Evolutionary conservation across 2,329 filamentous ascomycete species (phyloP).

Genomic region (Didymella pinodella): DNA sequence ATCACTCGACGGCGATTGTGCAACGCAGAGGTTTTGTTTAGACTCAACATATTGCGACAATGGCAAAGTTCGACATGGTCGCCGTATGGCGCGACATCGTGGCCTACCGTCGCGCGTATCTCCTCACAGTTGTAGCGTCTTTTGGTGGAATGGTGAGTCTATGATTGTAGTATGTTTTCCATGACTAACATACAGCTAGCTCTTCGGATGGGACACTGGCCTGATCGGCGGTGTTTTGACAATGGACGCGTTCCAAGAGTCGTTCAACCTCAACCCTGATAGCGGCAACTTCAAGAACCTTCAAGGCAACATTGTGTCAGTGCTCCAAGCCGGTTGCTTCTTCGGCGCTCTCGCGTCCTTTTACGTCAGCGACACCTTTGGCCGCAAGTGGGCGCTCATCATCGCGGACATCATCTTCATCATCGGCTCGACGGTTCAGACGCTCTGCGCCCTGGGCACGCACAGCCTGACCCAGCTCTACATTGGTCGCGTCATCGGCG

Average conservation of each 20-base stretch:
- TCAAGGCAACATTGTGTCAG: conserved; percentile 56
- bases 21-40: background rate
- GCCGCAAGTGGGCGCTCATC: conserved; percentile 53
- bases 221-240: conserved; percentile 53
- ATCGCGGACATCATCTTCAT: conserved; percentile 55
- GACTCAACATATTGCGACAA: conserved; percentile 20
- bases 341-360: conserved; percentile 55
- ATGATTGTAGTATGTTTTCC: background rate
- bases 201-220: conserved; percentile 51
- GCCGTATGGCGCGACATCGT: conserved; percentile 52
- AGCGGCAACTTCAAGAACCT: conserved; percentile 49
- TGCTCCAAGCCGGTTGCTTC: conserved; percentile 56
- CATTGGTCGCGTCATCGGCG: conserved; percentile 54
- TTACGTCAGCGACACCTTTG: conserved; percentile 54
- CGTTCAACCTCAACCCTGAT: conserved; percentile 48
- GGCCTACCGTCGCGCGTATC: conserved; percentile 51
- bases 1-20: background rate
- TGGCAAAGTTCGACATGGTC: conserved; percentile 45
- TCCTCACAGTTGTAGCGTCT: conserved; percentile 53
- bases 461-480: conserved; percentile 52
- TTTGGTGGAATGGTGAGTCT: conserved; percentile 51
- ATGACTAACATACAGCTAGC: conserved; percentile 5
- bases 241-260: conserved; percentile 55
- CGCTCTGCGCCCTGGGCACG: conserved; percentile 47
- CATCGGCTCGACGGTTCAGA: conserved; percentile 54